Evolutionary conservation across 2,329 filamentous ascomycete species (phyloP), one percentile per base, ranked within the genome.

Genomic region (Acephala macrosclerotiorum): DNA sequence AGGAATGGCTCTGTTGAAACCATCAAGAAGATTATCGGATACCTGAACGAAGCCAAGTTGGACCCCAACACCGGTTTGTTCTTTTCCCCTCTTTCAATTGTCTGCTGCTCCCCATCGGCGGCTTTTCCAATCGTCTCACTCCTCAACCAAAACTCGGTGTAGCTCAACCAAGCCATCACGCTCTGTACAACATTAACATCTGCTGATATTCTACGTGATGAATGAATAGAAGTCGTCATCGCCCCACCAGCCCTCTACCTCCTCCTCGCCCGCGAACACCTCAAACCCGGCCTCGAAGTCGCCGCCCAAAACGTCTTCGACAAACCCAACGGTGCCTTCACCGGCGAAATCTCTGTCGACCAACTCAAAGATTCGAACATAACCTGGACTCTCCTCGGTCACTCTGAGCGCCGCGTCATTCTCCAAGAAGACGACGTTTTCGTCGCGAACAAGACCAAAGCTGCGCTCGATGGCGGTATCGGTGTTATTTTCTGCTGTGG

Each of bases 261-360:
- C 75, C 87, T 93, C 77, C 89, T 94, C 71, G 89, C 94, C 77
- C 93, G 93, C 76, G 90, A 96, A 79, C 85, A 89, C 77, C 87
- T 95, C 75, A 88, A 90, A 79, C 77, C 87, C 74, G 89, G 89
- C 71, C 85, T 99, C 78, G 91, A 92, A 77, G 92, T 99, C 70
- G 92, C 95, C 65, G 91, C 96, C 65, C 96, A 99, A 85, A 99
- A 99, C 83, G 93, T 98, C 81, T 98, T 89, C 82, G 92, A 98
- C 86, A 95, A 95, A 88, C 93, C 94, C 79, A 94, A 96, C 81
- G 96, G 96, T 75, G 96, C 96, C 75, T 98, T 92, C 86, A 99
- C 96, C 40, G 96, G 96, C 77, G 96, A 99, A 85, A 96, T 97
- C 83, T 94, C 91, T 72, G 94, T 94, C 71, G 84, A 90, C 69